Evolutionary conservation across 1,139 yeast species (phyloP), one percentile per base, ranked within the genome.

Genomic region (Hemisphaericaspora xylanilytica): DNA sequence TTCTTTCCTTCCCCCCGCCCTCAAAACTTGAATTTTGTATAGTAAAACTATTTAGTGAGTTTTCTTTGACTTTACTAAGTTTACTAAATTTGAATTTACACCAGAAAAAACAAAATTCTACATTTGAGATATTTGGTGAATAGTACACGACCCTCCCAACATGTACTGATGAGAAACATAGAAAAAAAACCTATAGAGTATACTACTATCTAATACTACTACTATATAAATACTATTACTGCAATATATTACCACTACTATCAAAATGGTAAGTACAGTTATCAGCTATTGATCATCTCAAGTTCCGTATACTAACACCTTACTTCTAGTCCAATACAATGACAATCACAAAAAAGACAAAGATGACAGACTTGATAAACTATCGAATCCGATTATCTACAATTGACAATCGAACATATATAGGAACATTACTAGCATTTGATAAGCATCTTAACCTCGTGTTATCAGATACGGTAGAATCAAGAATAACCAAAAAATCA

Each of bases 371-470:
- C 54, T 70, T 90, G 47, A 66, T 92, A 42, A 75, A 86, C 53
- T 85, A 80, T 63, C 73, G 89, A 45, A 78, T 92, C 38, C 75
- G 84, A 42, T 84, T 89, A 24, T 73, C 82, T 28, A 78, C 94
- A 2, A 61, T 78, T 17, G 97, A 90, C 61, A 81, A 85, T 10
- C 73, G 95, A 35, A 81, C 79, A 38, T 78, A 85, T 49, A 70
- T 82, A 9, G 98, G 98, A 2, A 81, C 83, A 44, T 70, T 92
- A 39, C 64, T 90, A 47, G 92, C 97, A 3, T 92, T 88, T 57
- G 97, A 92, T 61, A 83, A 83, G 58, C 86, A 84, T 58, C 82
- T 90, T 82, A 92, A 92, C 59, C 59, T 92, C 32, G 96, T 92
- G 12, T 66, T 92, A 30, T 75, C 86, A 12, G 95, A 90, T 48